Base-by-base conservation (phyloP, 345 rosid genomes). In the Orychophragmus violaceus region DNA sequence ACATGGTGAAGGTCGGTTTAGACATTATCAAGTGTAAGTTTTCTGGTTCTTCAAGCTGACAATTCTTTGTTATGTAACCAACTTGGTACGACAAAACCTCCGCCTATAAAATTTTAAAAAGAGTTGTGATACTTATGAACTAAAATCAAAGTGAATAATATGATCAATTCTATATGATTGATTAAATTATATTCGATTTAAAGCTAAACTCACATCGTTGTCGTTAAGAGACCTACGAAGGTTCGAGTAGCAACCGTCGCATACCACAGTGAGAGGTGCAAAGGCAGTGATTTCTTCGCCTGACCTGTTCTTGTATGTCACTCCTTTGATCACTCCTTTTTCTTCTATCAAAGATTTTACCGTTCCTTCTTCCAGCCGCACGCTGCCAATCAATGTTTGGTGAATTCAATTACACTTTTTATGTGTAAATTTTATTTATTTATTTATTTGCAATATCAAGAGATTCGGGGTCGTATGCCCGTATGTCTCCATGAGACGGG, bases 161-260 rank as follows among this genome's bases (percentile, higher is more conserved):
- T 10, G 14, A 22, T 22, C 3, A 18, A 6, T 14, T 56, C 13
- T 30, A 14, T 6, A 1, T 21, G 21, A 32, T 55, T 6, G 0
- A 45, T 36, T 25, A 25, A 12, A 36, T 27, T 33, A 4, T 33
- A 7, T 4, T 57, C 44, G 11, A n/a, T 23, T 23, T 23, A 41
- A 17, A 5, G 16, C 16, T 25, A 54, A 16, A 29, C 75, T 46
- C 25, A 83, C 84, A 70, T 68, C 79, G 3, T 74, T 80, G 8
- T 77, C 73, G 69, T 61, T 74, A 30, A 83, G 72, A 63, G 82
- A 69, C 44, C 80, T 79, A 2, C 80, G 82, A 62, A 83, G 76
- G 32, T 81, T 81, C 10, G 84, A 81, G 53, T 78, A 83, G 74
- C 83, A 78, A 45, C 87, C 84, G 27, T 83, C 84, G 53, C 87